phyloP scores from a whole-genome alignment of 495 filamentous ascomycete genomes.

The Aspergillus ostianus region DNA sequence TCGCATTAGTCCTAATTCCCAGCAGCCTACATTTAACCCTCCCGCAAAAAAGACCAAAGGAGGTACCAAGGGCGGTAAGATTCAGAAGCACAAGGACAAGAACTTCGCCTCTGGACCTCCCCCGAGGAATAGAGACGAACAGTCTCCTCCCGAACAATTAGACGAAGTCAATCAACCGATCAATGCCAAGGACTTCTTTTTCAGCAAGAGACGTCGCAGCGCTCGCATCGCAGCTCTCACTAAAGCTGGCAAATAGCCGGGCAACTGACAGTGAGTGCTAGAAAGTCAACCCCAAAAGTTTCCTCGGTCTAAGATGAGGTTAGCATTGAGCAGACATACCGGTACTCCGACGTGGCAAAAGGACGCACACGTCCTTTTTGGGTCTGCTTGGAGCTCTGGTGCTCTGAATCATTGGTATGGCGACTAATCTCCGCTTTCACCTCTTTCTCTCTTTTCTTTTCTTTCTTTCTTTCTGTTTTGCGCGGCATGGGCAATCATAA shows the following conservation, averaged over 20 bases:
- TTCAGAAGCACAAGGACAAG: not conserved
- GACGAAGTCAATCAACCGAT: not conserved
- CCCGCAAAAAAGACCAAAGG: not conserved
- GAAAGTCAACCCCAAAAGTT: not conserved
- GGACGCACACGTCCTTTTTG: not conserved
- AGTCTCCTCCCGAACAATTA: not conserved
- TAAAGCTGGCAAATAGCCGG: not conserved
- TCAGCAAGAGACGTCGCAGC: constrained; percentile 10
- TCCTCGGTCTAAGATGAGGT: not conserved
- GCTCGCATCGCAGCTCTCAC: constrained; percentile 6
- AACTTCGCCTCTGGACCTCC: not conserved
- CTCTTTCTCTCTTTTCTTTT: not conserved
- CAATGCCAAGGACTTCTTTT: not conserved
- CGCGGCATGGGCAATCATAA: not conserved
- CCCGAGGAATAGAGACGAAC: not conserved
- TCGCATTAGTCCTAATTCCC: not conserved
- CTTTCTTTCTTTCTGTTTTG: not conserved
- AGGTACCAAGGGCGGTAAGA: not conserved
- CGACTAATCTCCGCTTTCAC: not conserved
- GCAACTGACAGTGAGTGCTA: not conserved
- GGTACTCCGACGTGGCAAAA: not conserved
- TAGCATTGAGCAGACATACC: not conserved
- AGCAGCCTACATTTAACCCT: not conserved
- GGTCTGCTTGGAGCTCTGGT: not conserved
- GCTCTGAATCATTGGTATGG: not conserved